Conservation (phyloP, 768 basidiomycete genomes). For the Lactarius vividus region DNA sequence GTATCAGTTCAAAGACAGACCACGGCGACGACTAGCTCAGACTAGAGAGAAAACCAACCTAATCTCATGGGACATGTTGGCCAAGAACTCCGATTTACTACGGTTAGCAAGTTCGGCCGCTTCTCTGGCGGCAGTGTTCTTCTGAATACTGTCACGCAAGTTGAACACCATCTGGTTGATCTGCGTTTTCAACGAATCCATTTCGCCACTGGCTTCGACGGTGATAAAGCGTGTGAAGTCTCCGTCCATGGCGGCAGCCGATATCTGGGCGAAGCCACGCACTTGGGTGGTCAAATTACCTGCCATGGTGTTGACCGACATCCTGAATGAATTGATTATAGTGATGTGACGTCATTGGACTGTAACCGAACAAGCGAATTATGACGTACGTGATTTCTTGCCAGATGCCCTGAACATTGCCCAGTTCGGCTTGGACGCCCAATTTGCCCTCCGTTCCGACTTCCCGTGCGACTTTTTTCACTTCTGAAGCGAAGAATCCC, state of each 20-base stretch:
- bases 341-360: slow-evolving; percentile 27
- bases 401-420: slow-evolving; percentile 97
- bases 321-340: slow-evolving; percentile 40
- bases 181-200: slow-evolving; percentile 99
- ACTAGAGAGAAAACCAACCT: slow-evolving; percentile 51
- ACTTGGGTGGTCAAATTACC: slow-evolving; percentile 97
- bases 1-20: background rate
- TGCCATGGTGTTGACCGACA: slow-evolving; percentile 98
- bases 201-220: slow-evolving; percentile 96
- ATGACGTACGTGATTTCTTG: slow-evolving; percentile 90
- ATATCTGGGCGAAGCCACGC: slow-evolving; percentile 97
- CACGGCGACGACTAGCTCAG: background rate
- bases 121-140: slow-evolving; percentile 96
- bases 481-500: slow-evolving; percentile 70
- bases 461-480: slow-evolving; percentile 95
- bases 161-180: slow-evolving; percentile 99
- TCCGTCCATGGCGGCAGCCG: slow-evolving; percentile 97
- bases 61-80: slow-evolving; percentile 98
- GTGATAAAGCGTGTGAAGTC: slow-evolving; percentile 99
- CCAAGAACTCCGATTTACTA: slow-evolving; percentile 96
- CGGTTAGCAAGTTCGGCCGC: slow-evolving; percentile 98
- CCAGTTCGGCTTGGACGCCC: slow-evolving; percentile 96
- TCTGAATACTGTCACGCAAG: slow-evolving; percentile 93
- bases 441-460: slow-evolving; percentile 99
- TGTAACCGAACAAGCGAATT: background rate